Evolutionary conservation across 768 basidiomycete species (phyloP), one percentile per base, ranked within the genome.

Genomic region (Amanita molliuscula): DNA sequence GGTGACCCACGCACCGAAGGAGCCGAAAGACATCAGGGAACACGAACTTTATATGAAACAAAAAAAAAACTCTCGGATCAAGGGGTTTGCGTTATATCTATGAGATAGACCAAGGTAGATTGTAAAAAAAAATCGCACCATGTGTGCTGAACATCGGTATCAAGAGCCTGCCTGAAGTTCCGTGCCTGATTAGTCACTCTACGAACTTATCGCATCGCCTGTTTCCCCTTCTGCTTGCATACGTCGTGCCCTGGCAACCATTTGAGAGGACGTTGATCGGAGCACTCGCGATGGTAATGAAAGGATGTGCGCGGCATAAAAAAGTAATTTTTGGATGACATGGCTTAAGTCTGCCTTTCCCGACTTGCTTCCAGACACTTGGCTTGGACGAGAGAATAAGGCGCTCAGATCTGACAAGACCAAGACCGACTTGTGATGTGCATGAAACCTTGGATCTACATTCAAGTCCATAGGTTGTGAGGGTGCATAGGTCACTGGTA

Each of bases 251-350:
- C 35, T 58, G 31, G 63, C 61, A 23, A 50, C 13, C 3, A 67
- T 50, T 51, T 83, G 77, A 28, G 72, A 66, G 7, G 73, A 63
- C 31, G 81, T 60, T 7, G 59, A 58, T 43, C 59, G 61, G 40
- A 83, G 59, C 38, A 71, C 57, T 3, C 56, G 54, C 36, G 67
- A 56, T 1, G 82, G 75, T n/a, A 68, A 73, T 0, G 75, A 69
- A 18, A 77, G 52, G 6, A 81, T 60, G 55, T 82, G 76, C 6
- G 81, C 83, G 4, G 78, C 78, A 54, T 89, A 90, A 64, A 83
- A 90, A 11, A 70, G 62, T 21, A 88, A 55, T 65, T 88, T 90
- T 55, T 78, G 78, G 7, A 69, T 61, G 44, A 77, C 62, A 56
- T 75, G 76, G 45, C 66, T 69, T 45, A 53, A 44, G 37, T 58